These are phyloP conservation scores for Fusarium proliferatum DNA, from an alignment of 2,329 filamentous ascomycete species.

Conservation along the genomic window DNA sequence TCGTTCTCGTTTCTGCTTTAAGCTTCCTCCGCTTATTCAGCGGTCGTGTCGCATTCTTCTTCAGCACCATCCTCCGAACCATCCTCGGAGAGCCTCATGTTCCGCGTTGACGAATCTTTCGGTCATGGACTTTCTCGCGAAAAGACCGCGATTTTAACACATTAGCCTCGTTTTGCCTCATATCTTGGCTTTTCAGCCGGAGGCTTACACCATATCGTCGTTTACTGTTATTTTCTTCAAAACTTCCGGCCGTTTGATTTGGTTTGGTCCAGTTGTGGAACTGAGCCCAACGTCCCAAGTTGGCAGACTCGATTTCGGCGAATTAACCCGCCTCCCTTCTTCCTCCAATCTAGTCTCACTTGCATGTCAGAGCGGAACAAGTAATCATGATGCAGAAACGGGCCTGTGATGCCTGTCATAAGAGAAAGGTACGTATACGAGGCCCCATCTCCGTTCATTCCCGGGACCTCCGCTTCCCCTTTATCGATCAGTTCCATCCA, in stretches of 20 bases:
- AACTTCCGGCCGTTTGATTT: background rate
- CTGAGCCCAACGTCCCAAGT: background rate
- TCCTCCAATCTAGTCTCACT: background rate
- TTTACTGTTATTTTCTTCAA: background rate
- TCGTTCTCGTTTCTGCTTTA: background rate
- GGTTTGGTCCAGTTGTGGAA: background rate
- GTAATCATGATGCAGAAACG: slow-evolving; percentile 28
- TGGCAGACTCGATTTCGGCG: background rate
- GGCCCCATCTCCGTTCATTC: background rate
- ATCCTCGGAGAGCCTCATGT: slow-evolving; percentile 5
- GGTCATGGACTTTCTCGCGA: background rate
- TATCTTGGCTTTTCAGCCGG: background rate
- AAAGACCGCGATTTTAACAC: background rate
- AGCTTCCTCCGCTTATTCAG: slow-evolving; percentile 26
- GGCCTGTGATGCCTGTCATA: slow-evolving; percentile 41
- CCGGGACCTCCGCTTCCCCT: background rate
- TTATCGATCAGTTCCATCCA: background rate
- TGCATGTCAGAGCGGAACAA: background rate
- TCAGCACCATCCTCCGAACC: slow-evolving; percentile 4
- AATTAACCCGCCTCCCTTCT: background rate
- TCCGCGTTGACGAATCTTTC: slow-evolving; percentile 12
- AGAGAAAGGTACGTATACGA: slow-evolving; percentile 37
- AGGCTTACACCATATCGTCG: background rate
- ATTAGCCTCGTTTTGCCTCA: background rate
- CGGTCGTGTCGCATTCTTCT: slow-evolving; percentile 8